Evolutionary conservation across 805 yeast species (phyloP).

Genomic region (Candida arabinofermentans): DNA sequence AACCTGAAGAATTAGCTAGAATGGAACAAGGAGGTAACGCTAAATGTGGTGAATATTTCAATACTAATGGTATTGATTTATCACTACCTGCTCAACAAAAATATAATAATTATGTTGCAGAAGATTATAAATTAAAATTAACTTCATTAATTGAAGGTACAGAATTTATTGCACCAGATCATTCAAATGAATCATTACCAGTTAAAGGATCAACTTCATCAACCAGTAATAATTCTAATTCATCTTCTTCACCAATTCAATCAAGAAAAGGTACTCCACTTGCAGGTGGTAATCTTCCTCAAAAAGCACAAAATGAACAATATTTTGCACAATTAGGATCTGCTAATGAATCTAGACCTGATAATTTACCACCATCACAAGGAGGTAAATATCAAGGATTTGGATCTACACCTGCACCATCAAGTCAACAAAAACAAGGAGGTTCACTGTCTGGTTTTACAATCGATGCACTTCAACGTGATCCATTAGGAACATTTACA

Average conservation of each 20-base stretch:
- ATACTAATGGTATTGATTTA: slow-evolving; percentile 64
- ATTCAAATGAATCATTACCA: slow-evolving; percentile 42
- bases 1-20: slow-evolving; percentile 80
- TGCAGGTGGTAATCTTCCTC: slow-evolving; percentile 16
- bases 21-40: slow-evolving; percentile 96
- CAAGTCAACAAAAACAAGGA: slow-evolving; percentile 27
- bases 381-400: slow-evolving; percentile 93
- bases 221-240: not conserved
- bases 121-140: slow-evolving; percentile 82
- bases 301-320: slow-evolving; percentile 65
- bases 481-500: slow-evolving; percentile 85
- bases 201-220: slow-evolving; percentile 13
- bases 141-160: slow-evolving; percentile 71
- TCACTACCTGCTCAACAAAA: slow-evolving; percentile 63
- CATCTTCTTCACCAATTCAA: slow-evolving; percentile 4
- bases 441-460: slow-evolving; percentile 55
- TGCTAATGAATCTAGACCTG: slow-evolving; percentile 68
- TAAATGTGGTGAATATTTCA: slow-evolving; percentile 64
- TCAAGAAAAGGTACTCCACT: slow-evolving; percentile 12
- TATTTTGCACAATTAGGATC: slow-evolving; percentile 81
- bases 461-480: slow-evolving; percentile 65
- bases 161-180: slow-evolving; percentile 65
- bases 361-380: slow-evolving; percentile 80
- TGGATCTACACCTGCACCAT: slow-evolving; percentile 69
- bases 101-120: slow-evolving; percentile 89